A percentile compares a stretch with the other conserved stretches of the same genome.
Evolutionary conservation across 2,329 filamentous ascomycete genomes (phyloP).

Genomic region (Parascedosporium putredinis): DNA sequence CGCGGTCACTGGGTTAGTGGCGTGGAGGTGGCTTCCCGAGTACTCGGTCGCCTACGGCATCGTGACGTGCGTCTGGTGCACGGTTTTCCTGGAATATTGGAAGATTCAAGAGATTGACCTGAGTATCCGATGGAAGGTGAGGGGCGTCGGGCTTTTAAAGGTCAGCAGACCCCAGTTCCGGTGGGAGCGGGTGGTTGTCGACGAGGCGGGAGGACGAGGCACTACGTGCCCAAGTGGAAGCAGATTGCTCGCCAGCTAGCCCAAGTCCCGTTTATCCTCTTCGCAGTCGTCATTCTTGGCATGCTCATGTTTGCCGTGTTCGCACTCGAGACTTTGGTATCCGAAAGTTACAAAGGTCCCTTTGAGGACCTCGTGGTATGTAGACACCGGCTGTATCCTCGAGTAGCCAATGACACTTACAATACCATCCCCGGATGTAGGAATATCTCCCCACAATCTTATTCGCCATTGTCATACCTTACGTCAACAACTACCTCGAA

Average conservation of each 20-base stretch:
- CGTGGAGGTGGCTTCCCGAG: conserved; percentile 57
- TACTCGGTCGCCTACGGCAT: conserved; percentile 63
- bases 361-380: conserved; percentile 47
- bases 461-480: conserved; percentile 55
- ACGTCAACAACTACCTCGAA: conserved; percentile 53
- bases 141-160: conserved; percentile 50
- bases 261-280: conserved; percentile 57
- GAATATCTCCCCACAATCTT: conserved; percentile 64
- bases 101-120: conserved; percentile 65
- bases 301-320: conserved; percentile 60
- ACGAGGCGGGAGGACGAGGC: conserved; percentile 53
- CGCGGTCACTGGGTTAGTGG: conserved; percentile 54
- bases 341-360: conserved; percentile 61
- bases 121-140: conserved; percentile 61
- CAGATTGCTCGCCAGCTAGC: conserved; percentile 55
- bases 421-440: conserved; percentile 22
- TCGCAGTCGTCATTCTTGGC: conserved; percentile 49
- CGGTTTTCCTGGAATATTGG: conserved; percentile 71
- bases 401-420: not conserved
- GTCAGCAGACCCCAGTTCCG: conserved; percentile 54
- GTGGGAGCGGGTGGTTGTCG: conserved; percentile 50
- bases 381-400: not conserved
- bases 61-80: conserved; percentile 58
- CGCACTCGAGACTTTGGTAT: conserved; percentile 64
- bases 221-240: conserved; percentile 52